These are phyloP conservation scores for Mycena leptocephala DNA, from an alignment of 768 basidiomycete genomes.

Conservation along the genomic window DNA sequence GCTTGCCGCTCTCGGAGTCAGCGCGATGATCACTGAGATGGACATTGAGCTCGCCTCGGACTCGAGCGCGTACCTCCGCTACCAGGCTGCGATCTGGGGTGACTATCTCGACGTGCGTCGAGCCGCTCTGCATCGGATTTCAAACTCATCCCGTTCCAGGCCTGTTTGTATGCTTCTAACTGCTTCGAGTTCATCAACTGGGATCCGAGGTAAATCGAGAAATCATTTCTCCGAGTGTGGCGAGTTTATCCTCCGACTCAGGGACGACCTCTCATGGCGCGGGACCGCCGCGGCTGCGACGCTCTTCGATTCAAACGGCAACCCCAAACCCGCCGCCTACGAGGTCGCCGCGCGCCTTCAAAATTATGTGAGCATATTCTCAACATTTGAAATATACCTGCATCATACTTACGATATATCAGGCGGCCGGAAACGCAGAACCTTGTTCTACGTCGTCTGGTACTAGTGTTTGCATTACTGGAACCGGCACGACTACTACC, in stretches of 20 bases:
- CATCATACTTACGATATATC: no score
- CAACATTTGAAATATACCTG: no score
- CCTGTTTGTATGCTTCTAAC: slow-evolving; percentile 31
- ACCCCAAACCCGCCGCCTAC: slow-evolving; percentile 33
- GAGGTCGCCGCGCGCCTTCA: slow-evolving; percentile 31
- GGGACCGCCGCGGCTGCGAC: slow-evolving; percentile 32
- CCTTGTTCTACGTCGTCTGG: no score
- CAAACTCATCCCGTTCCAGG: not conserved
- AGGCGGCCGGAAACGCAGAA: no score
- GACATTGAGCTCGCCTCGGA: slow-evolving; percentile 14
- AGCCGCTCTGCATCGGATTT: not conserved
- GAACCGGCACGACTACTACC: no score
- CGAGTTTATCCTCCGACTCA: not conserved
- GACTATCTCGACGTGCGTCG: slow-evolving; percentile 31
- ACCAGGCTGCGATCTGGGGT: slow-evolving; percentile 34
- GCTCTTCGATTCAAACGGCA: slow-evolving; percentile 29
- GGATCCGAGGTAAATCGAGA: slow-evolving; percentile 18
- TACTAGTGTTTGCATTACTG: no score
- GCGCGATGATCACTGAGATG: slow-evolving; percentile 32
- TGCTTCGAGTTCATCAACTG: slow-evolving; percentile 35
- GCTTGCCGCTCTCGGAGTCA: slow-evolving; percentile 23
- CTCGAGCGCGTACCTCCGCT: slow-evolving; percentile 15
- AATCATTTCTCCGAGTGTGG: not conserved
- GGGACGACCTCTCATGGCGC: slow-evolving; percentile 35
- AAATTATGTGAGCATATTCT: no score